phyloP scores from a whole-genome alignment of 345 rosid species.

The Syzygium oleosum region DNA sequence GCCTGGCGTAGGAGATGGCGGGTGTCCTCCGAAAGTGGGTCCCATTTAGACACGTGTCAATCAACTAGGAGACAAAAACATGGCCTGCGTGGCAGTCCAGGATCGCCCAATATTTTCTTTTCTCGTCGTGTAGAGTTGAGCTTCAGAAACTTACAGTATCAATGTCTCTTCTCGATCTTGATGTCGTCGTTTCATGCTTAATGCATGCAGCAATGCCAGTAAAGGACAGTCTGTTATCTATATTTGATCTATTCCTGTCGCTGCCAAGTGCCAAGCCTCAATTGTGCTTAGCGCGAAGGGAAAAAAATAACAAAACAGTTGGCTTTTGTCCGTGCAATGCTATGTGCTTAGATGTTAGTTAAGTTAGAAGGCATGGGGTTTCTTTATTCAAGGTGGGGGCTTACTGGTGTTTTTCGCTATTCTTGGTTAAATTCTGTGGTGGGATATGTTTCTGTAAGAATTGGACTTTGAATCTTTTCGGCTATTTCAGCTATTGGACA shows the following conservation, averaged over 20 bases:
- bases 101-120: background rate
- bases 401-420: background rate
- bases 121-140: too few relatives aligned
- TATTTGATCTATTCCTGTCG: background rate
- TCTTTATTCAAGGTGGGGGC: background rate
- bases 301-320: background rate
- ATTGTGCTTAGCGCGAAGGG: background rate
- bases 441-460: background rate
- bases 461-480: background rate
- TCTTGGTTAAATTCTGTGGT: background rate
- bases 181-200: background rate
- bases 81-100: conserved; percentile 26
- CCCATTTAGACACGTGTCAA: background rate
- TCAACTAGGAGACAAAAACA: background rate
- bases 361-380: background rate
- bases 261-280: background rate
- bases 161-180: background rate
- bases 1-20: conserved; percentile 40
- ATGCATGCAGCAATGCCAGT: background rate
- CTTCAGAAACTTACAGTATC: background rate
- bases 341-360: background rate
- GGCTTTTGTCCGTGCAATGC: background rate
- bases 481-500: background rate
- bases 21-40: conserved; percentile 33
- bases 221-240: background rate